Percentiles rank a stretch among this genome's conserved stretches.
Conservation (phyloP, 768 basidiomycete species). For the Hirschioporus abietinus region DNA sequence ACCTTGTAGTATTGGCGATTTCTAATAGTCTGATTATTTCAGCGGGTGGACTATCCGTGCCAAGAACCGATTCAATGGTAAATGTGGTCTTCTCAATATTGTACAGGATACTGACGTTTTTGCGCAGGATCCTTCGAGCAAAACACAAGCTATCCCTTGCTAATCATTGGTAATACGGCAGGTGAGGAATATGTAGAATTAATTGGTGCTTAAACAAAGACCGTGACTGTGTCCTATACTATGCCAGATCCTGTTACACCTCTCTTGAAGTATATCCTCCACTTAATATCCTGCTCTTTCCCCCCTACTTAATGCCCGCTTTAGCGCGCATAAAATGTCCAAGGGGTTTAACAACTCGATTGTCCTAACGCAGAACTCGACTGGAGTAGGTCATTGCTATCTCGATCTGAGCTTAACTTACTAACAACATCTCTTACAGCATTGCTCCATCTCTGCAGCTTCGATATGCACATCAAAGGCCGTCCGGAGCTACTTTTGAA, state of each 20-base stretch:
- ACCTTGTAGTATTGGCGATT: neutral
- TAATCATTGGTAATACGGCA: slow-evolving; percentile 23
- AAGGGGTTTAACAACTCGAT: slow-evolving; percentile 14
- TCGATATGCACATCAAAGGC: slow-evolving; percentile 18
- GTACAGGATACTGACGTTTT: neutral
- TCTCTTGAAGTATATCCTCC: slow-evolving; percentile 9
- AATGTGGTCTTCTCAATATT: neutral
- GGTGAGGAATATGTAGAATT: neutral
- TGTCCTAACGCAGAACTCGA: slow-evolving; percentile 16
- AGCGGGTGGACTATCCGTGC: neutral
- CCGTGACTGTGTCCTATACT: neutral
- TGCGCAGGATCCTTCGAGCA: neutral
- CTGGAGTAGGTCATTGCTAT: slow-evolving; percentile 10
- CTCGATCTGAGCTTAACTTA: neutral
- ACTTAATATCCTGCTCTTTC: neutral
- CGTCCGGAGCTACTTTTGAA: slow-evolving; percentile 21
- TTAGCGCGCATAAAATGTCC: slow-evolving; percentile 7
- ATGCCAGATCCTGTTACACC: slow-evolving; percentile 13
- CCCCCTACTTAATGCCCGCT: neutral
- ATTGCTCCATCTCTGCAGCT: slow-evolving; percentile 15
- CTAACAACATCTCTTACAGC: slow-evolving; percentile 5
- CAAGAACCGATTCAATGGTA: neutral
- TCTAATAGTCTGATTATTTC: neutral
- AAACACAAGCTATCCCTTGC: slow-evolving; percentile 22
- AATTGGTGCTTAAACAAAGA: too few relatives aligned